Evolutionary conservation across 164 flowering plant genomes (phyloP), one percentile per base, ranked within the genome.

Genomic region (Macadamia tetraphylla): DNA sequence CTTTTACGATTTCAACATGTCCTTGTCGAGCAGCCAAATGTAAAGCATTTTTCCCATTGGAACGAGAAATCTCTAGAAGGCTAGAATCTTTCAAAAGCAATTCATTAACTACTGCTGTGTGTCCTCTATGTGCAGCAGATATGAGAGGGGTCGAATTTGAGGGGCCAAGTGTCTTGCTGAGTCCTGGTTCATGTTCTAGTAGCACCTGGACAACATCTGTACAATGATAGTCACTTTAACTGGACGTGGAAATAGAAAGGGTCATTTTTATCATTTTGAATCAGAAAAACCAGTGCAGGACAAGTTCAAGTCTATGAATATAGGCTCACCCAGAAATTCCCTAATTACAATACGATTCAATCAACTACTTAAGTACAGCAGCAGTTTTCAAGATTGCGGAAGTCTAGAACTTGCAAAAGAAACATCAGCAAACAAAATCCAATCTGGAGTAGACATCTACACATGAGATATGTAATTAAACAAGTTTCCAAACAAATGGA

Each of bases 1-100:
- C 87, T 63, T 78, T 83, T 29, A 89, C 91, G 70, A 89, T 77
- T n/a, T 89, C 95, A 2, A 77, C 91, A 74, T 91, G 91, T 8
- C 97, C 94, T 51, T 78, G 86, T 29, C 97, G 80, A 11, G 85
- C 91, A 74, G 92, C 80, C 14, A 91, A 80, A 82, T 89, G 95
- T 74, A 91, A 75, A 11, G 97, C 88, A 79, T 88, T 91, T 74
- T 91, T 91, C 30, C 93, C 93, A 78, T 91, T 89, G 61, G 87
- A 79, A 65, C 81, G 81, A n/a, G 90, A 35, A 67, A 82, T 76
- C 73, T 89, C 97, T 46, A 91, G 30, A 78, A 88, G 79, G 79
- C 79, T 75, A 70, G 85, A 67, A 77, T 87, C 89, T 58, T 77
- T 86, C 10, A 82, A 74, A 49, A 91, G 73, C 63, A 91, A 75